Evolutionary conservation across 2,329 filamentous ascomycete species (phyloP), one percentile per base, ranked within the genome.

Genomic region (Ophioceras dolichostomum): DNA sequence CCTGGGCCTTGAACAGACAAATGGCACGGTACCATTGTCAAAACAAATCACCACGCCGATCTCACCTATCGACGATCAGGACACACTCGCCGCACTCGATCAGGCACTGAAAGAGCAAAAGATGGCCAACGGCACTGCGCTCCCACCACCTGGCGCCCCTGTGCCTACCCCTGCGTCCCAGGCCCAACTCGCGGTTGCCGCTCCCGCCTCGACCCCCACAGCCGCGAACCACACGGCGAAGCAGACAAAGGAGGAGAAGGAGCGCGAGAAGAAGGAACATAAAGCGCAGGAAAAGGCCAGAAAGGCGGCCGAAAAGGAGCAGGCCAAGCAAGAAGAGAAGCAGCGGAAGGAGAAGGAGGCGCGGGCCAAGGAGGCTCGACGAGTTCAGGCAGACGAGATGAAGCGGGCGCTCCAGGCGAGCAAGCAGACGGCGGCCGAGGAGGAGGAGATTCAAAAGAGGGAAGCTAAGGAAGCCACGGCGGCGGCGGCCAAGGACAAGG

Each of bases 201-300:
- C 45, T 12, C 37, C 48, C 22, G 35, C 40, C 16, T 20, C 37
- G 30, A 38, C 39, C 31, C 34, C 47, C 42, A n/a, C n/a, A 43
- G 47, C 40, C 39, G 42, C 19, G 39, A 43, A 31, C 4, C 54
- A 55, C 16, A 26, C 12, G 22, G 22, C 22, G 37, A 48, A 49
- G 4, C 43, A 45, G 16, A 57, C 65, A 1, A 79, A 76, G 51
- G 77, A 79, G 43, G 74, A 73, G 41, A 78, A 72, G 52, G 69
- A 68, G 45, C 73, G 73, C 22, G 76, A 75, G 41, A 86, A 79
- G 66, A 88, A 79, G 59, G 83, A 83, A 47, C 66, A 64, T 1
- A 73, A 68, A 32, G 65, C 65, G 10, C 59, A 59, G n/a, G 69
- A 72, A 36, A 72, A 70, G 45, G 62, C 59, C 10, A 55, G 56